Evolutionary conservation across 345 rosid species (phyloP).

Genomic region (Euphorbia peplus): DNA sequence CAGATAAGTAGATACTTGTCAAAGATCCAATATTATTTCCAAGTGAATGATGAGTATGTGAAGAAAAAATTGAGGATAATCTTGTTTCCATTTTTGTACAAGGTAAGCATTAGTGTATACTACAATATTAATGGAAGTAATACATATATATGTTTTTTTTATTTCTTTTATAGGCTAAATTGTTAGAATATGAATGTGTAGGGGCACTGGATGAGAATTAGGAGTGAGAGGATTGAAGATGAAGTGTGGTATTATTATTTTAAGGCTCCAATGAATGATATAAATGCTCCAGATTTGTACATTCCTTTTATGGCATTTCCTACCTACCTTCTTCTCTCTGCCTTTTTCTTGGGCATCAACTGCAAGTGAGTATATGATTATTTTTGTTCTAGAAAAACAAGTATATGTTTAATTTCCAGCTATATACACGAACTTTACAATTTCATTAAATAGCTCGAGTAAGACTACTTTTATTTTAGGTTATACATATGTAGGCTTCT

Average conservation of each 20-base stretch:
- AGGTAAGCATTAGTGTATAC: constrained; percentile 2
- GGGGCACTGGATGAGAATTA: constrained; percentile 22
- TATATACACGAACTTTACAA: no score
- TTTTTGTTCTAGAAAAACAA: no score
- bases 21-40: constrained; percentile 15
- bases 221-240: constrained; percentile 1
- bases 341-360: constrained; percentile 15
- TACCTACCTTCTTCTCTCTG: constrained; percentile 17
- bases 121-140: no score
- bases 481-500: no score
- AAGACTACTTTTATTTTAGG: no score
- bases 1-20: constrained; percentile 13
- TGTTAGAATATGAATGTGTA: no score
- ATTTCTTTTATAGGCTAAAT: no score
- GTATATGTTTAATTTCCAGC: no score
- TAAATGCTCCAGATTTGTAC: constrained; percentile 24
- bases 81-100: constrained; percentile 21
- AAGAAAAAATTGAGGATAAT: constrained; percentile 21
- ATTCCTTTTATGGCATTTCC: constrained; percentile 27
- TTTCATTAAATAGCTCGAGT: no score
- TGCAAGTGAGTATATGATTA: no score
- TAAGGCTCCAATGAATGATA: constrained; percentile 20
- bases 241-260: constrained; percentile 3
- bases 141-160: no score
- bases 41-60: constrained; percentile 25